Evolutionary conservation across 352 stramenopile genomes (phyloP).

Genomic region (Phytophthora citrophthora): DNA sequence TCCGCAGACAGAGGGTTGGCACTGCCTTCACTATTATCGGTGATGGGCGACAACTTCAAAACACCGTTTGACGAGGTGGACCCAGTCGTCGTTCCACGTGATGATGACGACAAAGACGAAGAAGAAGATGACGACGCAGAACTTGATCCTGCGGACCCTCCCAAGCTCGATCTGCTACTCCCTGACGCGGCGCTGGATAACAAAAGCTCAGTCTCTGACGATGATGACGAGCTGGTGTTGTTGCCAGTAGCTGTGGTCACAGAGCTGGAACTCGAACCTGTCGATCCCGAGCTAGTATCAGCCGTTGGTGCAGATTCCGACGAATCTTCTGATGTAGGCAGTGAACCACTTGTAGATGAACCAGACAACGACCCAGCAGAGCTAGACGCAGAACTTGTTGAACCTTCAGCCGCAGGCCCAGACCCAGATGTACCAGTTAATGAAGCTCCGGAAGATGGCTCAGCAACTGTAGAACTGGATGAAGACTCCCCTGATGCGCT

Average conservation of each 20-base stretch:
- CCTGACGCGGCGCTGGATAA: conserved; percentile 22
- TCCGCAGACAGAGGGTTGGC: conserved; percentile 25
- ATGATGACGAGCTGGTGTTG: conserved; percentile 15
- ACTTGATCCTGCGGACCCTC: conserved; percentile 7
- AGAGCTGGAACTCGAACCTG: conserved; percentile 13
- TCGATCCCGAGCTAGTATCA: not conserved
- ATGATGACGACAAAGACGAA: conserved; percentile 9
- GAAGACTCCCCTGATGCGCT: conserved; percentile 1
- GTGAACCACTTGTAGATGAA: conserved; percentile 7
- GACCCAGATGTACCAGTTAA: conserved; percentile 9
- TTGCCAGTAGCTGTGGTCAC: not conserved
- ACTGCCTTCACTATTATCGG: conserved; percentile 25
- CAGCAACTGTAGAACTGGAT: conserved; percentile 8
- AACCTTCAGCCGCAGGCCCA: conserved; percentile 2
- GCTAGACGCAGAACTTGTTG: conserved; percentile 1
- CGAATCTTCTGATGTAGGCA: conserved; percentile 1
- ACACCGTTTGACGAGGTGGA: conserved; percentile 21
- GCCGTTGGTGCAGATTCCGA: conserved; percentile 8
- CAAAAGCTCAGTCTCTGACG: conserved; percentile 14
- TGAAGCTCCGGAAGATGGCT: conserved; percentile 9
- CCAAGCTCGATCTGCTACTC: conserved; percentile 11
- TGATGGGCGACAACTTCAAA: conserved; percentile 38
- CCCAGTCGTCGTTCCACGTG: conserved; percentile 9
- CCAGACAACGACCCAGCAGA: not conserved
- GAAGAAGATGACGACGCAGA: conserved; percentile 17